Evolutionary conservation across 352 stramenopile genomes (phyloP).

Genomic region (Phytophthora nicotianae): DNA sequence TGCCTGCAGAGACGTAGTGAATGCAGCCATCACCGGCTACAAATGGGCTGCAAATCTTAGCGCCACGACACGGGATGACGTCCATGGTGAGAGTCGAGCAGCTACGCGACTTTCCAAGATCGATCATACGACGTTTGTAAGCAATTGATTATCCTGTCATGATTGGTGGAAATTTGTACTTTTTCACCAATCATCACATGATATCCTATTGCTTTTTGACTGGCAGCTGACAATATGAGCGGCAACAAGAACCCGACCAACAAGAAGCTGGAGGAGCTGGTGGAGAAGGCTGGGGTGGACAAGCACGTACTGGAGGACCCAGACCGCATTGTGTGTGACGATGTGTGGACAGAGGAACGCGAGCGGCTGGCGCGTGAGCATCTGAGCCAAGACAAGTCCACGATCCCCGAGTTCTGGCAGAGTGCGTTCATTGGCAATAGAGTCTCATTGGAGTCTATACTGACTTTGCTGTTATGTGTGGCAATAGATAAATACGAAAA

Average conservation of each 20-base stretch:
- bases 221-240: slow-evolving; percentile 43
- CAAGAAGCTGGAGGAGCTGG: slow-evolving; percentile 75
- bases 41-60: slow-evolving; percentile 83
- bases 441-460: neutral
- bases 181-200: neutral
- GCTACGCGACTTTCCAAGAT: slow-evolving; percentile 33
- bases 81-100: slow-evolving; percentile 18
- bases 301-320: slow-evolving; percentile 73
- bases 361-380: slow-evolving; percentile 71
- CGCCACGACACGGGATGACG: slow-evolving; percentile 59
- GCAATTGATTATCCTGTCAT: neutral
- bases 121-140: slow-evolving; percentile 8
- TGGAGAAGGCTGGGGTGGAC: slow-evolving; percentile 70
- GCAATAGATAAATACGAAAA: slow-evolving; percentile 77
- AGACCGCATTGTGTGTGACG: slow-evolving; percentile 70
- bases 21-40: slow-evolving; percentile 38
- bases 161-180: slow-evolving; percentile 8
- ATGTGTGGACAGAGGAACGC: slow-evolving; percentile 85
- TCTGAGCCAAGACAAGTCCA: slow-evolving; percentile 76
- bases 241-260: slow-evolving; percentile 66
- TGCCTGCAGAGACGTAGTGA: slow-evolving; percentile 78
- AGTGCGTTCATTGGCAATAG: slow-evolving; percentile 29
- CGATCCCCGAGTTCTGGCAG: slow-evolving; percentile 83
- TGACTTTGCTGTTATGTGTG: slow-evolving; percentile 6
- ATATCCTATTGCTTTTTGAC: neutral